Base-by-base conservation (phyloP, 768 basidiomycete genomes). In the Panaeolus cyanescens region DNA sequence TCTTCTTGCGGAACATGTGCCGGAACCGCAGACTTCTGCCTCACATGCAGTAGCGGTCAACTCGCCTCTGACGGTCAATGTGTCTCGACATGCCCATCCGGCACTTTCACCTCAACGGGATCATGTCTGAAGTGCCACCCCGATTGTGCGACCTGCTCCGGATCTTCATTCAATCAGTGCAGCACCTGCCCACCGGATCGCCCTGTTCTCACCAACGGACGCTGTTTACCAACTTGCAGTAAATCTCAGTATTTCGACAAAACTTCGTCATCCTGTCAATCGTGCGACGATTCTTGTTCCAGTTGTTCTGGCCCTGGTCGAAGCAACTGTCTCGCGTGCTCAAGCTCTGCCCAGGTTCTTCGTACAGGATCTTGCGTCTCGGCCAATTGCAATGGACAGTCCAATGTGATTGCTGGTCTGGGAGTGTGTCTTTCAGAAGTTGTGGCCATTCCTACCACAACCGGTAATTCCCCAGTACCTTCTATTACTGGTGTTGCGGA, bases 111-210 rank as follows among this genome's bases (percentile, higher is more conserved):
- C 56, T 83, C 90, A 10, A 80, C 85, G 31, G 84, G 86, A 22
- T 74, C 83, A 28, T 96, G 94, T 75, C 69, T 86, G 58, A 67
- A 87, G 5, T 96, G 95, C 72, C 93, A 96, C 62, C 86, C 92
- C 0, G 95, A 96, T 70, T 96, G 94, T 68, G 85, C 85, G 15
- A 87, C 89, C 1, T 96, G 95, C 74, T 85, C 86, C 22, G 93
- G 92, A n/a, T 67, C 83, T 20, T 83, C 86, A 0, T 92, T 92
- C 76, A 86, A 85, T 69, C 88, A 94, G 70, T 96, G 94, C 74
- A 80, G 86, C 7, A 83, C 84, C 54, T 95, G 93, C 68, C 80
- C 86, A 32, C 67, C 86, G 28, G 75, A 79, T 20, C 84, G 87
- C 0, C 93, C 92, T 0, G 91, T 94, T 36, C 85, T 88, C 50